Evolutionary conservation across 768 basidiomycete species (phyloP).

Genomic region (Kwoniella shandongensis): DNA sequence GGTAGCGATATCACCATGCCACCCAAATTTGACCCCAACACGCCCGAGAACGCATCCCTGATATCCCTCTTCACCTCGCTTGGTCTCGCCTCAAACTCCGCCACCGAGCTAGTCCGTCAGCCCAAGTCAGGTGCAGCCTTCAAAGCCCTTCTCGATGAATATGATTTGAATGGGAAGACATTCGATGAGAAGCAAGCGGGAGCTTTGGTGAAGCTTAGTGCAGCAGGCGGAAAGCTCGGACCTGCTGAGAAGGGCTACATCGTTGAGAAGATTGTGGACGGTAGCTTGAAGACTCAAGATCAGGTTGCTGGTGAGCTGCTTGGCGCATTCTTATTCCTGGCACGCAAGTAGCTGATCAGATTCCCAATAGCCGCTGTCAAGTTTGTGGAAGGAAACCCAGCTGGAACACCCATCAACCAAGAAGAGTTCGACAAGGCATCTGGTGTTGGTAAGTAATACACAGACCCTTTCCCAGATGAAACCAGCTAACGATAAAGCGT

Average conservation of each 20-base stretch:
- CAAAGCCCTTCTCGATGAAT: conserved; percentile 66
- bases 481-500: background rate
- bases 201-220: conserved; percentile 67
- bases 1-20: too few species aligned
- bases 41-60: conserved; percentile 56
- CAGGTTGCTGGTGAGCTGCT: conserved; percentile 74
- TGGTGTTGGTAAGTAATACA: conserved; percentile 72
- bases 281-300: conserved; percentile 73
- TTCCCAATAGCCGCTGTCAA: conserved; percentile 68
- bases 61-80: conserved; percentile 70
- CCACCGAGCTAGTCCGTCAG: conserved; percentile 76
- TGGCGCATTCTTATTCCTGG: background rate
- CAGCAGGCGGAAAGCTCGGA: conserved; percentile 63
- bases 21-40: conserved; percentile 55
- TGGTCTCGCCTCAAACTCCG: conserved; percentile 72
- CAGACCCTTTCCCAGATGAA: background rate
- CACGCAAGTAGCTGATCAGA: too few species aligned
- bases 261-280: conserved; percentile 68
- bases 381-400: conserved; percentile 64
- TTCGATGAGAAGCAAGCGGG: conserved; percentile 77
- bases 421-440: conserved; percentile 72
- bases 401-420: conserved; percentile 61
- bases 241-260: conserved; percentile 64
- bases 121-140: conserved; percentile 72
- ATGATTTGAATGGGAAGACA: conserved; percentile 57